These are phyloP conservation scores for Pseudognaphalium luteoalbum DNA, from an alignment of 129 eudicot species.

Conservation along the genomic window DNA sequence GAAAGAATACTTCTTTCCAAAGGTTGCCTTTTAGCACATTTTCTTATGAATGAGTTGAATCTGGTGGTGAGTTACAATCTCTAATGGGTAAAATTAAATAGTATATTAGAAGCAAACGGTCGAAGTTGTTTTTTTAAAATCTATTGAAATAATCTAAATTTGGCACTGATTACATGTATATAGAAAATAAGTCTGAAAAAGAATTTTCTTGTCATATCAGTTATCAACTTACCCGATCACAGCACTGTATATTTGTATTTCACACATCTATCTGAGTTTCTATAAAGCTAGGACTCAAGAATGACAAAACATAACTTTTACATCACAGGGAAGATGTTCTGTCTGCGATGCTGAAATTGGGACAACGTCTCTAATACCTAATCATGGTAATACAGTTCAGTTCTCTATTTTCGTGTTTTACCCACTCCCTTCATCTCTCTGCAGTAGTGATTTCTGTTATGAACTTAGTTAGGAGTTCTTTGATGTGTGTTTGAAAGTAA, in stretches of 20 bases:
- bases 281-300: background rate
- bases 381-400: constrained; percentile 56
- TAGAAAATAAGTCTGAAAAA: background rate
- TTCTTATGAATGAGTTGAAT: background rate
- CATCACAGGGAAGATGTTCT: constrained; percentile 79
- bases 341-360: constrained; percentile 75
- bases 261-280: background rate
- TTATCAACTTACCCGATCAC: background rate
- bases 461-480: background rate
- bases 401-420: constrained; percentile 4
- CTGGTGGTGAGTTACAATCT: background rate
- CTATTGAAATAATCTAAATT: background rate
- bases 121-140: background rate
- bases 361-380: constrained; percentile 70
- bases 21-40: background rate
- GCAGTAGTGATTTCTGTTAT: background rate
- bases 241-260: background rate
- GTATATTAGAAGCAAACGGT: background rate
- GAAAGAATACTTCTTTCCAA: background rate
- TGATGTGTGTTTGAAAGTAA: no score
- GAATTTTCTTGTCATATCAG: background rate
- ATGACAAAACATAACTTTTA: constrained; percentile 25
- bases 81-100: background rate
- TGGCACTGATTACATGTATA: background rate
- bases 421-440: background rate